A percentile compares a stretch with the other conserved stretches of the same genome.
These are phyloP conservation scores for Graphilbum ipis-grandicollis DNA, from an alignment of 2,329 filamentous ascomycete species.

Conservation along the genomic window DNA sequence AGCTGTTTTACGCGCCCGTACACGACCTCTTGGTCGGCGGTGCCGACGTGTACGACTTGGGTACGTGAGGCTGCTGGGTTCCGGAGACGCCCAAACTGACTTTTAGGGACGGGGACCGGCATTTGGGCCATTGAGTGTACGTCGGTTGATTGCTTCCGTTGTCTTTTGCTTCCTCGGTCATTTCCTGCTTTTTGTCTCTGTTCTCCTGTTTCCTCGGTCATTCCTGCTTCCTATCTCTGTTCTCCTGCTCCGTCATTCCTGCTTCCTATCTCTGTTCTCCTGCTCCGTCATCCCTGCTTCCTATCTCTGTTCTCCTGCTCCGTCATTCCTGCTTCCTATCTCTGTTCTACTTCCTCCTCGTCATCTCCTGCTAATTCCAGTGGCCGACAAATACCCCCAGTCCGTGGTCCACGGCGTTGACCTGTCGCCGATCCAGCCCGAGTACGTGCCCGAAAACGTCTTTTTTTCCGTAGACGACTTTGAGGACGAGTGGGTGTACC, in stretches of 20 bases:
- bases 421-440: constrained; percentile 33
- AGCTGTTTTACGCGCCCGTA: constrained; percentile 26
- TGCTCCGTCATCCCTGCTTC: neutral
- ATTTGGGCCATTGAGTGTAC: constrained; percentile 32
- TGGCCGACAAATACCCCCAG: constrained; percentile 28
- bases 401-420: constrained; percentile 29
- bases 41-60: constrained; percentile 28
- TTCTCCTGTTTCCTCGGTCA: constrained; percentile 1
- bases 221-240: constrained; percentile 4
- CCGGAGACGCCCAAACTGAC: too few relatives aligned
- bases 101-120: constrained; percentile 29
- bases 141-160: constrained; percentile 10
- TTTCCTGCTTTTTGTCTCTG: neutral
- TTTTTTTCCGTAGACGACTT: constrained; percentile 34
- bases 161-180: too few relatives aligned
- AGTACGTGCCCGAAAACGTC: constrained; percentile 32
- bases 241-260: neutral
- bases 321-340: neutral
- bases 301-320: neutral
- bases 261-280: too few relatives aligned
- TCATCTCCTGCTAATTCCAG: constrained; percentile 12
- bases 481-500: constrained; percentile 31
- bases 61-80: too few relatives aligned
- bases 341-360: neutral
- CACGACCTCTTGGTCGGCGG: constrained; percentile 19